Evolutionary conservation across 2,329 filamentous ascomycete genomes (phyloP), one percentile per base, ranked within the genome.

Genomic region (Tolypocladium amazonense): DNA sequence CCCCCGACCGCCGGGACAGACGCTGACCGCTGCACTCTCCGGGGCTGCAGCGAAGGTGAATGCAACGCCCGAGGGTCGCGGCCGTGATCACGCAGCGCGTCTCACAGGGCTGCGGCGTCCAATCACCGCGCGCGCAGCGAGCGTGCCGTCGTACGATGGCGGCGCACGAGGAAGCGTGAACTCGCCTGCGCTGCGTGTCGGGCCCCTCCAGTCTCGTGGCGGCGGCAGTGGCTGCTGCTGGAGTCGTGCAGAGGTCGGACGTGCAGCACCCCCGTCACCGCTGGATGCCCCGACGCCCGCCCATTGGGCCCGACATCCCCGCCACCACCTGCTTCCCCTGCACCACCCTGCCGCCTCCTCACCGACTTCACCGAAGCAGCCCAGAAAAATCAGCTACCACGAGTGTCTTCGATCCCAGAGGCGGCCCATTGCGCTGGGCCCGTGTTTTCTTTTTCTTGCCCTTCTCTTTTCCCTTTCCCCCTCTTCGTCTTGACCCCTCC

Each of bases 311-410:
- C 23, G 43, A 41, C 39, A 37, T 37, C 35, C 35, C 35, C 35
- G 35, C 35, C 25, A 20, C 37, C 45, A 33, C 35, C 41, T 14
- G 25, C 33, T 4, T 37, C 20, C 18, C 45, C 58, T 56, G 58
- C 53, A 58, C 39, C 43, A 9, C 55, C 43, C 37, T 41, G 33
- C 8, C 38, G 43, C 12, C 39, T 41, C 33, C 60, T 64, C 62
- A 64, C 64, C 64, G 64, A 65, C 64, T 64, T 62, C 60, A 65
- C 64, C 63, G 63, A 64, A 62, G 25, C 41, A 35, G 27, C 23
- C 25, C 56, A 55, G 39, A 57, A 38, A 55, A 41, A 53, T 50
- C 54, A 38, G 56, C 47, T 15, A 33, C 41, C 54, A 45, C 37
- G 14, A 35, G 60, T 41, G 37, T 52, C 58, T 56, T 15, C 37